Percentiles rank a stretch among this genome's conserved stretches.
These are phyloP conservation scores for Psilocybe tampanensis DNA, from an alignment of 768 basidiomycete genomes.

Conservation along the genomic window DNA sequence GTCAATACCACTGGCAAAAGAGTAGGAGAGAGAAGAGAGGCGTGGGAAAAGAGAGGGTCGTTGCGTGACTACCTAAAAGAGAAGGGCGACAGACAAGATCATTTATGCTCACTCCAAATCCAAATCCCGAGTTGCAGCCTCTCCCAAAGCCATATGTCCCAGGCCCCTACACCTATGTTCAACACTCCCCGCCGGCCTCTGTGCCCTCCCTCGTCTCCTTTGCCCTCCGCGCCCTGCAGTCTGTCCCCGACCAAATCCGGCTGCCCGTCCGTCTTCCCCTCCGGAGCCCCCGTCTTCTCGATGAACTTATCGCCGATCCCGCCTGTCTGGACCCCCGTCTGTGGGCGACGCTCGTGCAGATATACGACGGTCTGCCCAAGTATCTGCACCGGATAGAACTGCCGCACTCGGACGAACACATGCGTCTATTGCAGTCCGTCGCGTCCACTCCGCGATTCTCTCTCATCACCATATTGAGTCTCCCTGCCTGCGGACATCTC, in stretches of 20 bases:
- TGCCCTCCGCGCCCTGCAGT: constrained; percentile 47
- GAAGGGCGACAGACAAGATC: neutral
- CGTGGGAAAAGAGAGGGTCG: constrained; percentile 17
- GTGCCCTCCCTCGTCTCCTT: constrained; percentile 57
- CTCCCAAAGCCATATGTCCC: neutral
- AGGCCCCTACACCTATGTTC: constrained; percentile 1
- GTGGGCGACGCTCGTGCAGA: constrained; percentile 65
- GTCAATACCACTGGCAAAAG: constrained; percentile 21
- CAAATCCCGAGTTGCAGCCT: neutral
- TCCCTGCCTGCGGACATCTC: constrained; percentile 56
- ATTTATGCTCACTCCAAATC: constrained; percentile 16
- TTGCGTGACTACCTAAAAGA: constrained; percentile 15
- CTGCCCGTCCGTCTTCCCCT: constrained; percentile 42
- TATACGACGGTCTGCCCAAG: constrained; percentile 56
- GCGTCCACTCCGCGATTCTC: constrained; percentile 58
- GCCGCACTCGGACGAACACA: constrained; percentile 54
- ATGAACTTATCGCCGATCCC: constrained; percentile 29
- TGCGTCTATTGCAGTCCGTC: constrained; percentile 60
- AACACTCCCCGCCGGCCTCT: constrained; percentile 3
- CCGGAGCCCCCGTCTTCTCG: constrained; percentile 35
- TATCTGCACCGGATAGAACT: constrained; percentile 42
- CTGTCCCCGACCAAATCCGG: constrained; percentile 45
- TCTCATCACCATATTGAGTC: constrained; percentile 63
- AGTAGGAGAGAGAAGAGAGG: constrained; percentile 20
- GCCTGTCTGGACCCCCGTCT: constrained; percentile 51